Evolutionary conservation across 2,329 filamentous ascomycete species (phyloP), one percentile per base, ranked within the genome.

Genomic region (Aspergillus spinulosporus): DNA sequence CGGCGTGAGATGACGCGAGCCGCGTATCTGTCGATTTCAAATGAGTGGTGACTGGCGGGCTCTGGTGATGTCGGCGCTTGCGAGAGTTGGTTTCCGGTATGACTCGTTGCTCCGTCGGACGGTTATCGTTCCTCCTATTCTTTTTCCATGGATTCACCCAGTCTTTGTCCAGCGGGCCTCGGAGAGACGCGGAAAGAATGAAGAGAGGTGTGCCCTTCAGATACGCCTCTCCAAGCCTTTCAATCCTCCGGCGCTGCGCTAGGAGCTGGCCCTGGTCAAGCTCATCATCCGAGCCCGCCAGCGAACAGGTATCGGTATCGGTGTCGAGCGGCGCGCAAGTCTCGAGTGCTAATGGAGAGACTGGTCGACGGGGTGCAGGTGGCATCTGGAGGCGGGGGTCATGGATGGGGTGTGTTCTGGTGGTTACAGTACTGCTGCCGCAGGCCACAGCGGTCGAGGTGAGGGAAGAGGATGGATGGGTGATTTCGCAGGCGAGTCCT

Each of bases 91-190:
- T 71, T 58, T 69, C 66, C 28, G 65, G 64, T 45, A 72, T 60
- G 39, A 66, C 62, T 5, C 51, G 62, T 29, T 62, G 57, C n/a
- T 60, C 57, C n/a, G 51, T 32, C 6, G 47, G 50, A 11, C 31
- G 32, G 5, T 46, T 34, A 15, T 47, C 7, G 12, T 40, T 59
- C 5, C 45, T 56, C 45, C 69, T 64, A 2, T 62, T 56, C 49
- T 70, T 72, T 47, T 59, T 69, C 78, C 78, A 80, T 2, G 78
- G 78, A 61, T 80, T 80, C 4, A 62, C 59, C 78, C 78, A 81
- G 29, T 63, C 70, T 26, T 70, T 57, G 3, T 75, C 70, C 32
- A 81, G 76, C 1, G 78, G 78, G 0, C 78, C 78, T 43, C 67
- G 72, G 21, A 81, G 66, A 6, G 71, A 71, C 9, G 78, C 78